Conservation (phyloP, 2,329 filamentous ascomycete species). For the Lachnellula suecica region DNA sequence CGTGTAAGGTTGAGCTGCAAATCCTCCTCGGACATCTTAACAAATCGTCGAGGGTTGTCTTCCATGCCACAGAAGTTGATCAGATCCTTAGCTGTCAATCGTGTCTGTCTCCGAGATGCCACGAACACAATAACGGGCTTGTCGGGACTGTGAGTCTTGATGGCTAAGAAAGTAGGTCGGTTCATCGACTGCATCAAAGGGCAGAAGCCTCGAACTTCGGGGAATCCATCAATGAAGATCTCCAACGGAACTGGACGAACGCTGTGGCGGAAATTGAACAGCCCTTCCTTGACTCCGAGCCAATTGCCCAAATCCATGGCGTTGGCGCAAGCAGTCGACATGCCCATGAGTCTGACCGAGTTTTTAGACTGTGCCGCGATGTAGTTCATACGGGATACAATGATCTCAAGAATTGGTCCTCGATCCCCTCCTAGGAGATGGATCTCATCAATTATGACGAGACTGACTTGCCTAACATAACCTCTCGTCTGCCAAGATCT, state of each 20-base stretch:
- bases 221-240: conserved; percentile 96
- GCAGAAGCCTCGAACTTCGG: conserved; percentile 91
- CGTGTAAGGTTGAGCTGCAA: conserved; percentile 81
- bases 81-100: conserved; percentile 90
- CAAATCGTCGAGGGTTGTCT: conserved; percentile 90
- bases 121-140: conserved; percentile 99
- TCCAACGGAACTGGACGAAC: conserved; percentile 95
- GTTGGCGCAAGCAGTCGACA: conserved; percentile 98
- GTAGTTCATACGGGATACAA: conserved; percentile 94
- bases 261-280: conserved; percentile 97
- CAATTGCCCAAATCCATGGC: conserved; percentile 92
- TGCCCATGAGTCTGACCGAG: conserved; percentile 87
- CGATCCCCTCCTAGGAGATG: conserved; percentile 95
- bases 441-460: conserved; percentile 98
- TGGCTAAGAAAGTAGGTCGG: conserved; percentile 89
- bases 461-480: conserved; percentile 89
- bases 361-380: conserved; percentile 93
- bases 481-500: conserved; percentile 93
- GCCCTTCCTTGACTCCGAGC: conserved; percentile 91
- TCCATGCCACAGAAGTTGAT: conserved; percentile 99
- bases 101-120: conserved; percentile 89
- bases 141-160: conserved; percentile 92
- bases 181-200: conserved; percentile 99
- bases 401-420: conserved; percentile 97
- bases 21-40: conserved; percentile 93